Percentiles rank a stretch among this genome's conserved stretches.
These are phyloP conservation scores for Metarhizium sp. DNA, from an alignment of 2,329 filamentous ascomycete genomes.

Conservation along the genomic window DNA sequence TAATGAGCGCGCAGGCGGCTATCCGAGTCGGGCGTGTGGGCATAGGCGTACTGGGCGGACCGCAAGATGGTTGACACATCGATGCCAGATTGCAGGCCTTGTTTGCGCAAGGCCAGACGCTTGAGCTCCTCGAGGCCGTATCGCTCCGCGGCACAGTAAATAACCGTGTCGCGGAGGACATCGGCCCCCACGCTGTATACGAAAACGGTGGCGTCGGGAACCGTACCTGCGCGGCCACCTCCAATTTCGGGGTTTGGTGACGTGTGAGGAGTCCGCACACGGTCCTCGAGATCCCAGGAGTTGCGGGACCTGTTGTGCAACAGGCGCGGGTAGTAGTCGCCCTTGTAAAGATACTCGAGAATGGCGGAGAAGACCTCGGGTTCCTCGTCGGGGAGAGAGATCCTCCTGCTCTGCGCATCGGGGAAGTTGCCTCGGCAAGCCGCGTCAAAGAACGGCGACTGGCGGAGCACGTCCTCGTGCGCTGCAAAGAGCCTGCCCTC, in stretches of 20 bases:
- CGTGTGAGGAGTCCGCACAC: slow-evolving; percentile 30
- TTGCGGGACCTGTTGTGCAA: slow-evolving; percentile 77
- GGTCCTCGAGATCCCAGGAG: slow-evolving; percentile 83
- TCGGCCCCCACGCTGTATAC: slow-evolving; percentile 64
- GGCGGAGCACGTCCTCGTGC: slow-evolving; percentile 82
- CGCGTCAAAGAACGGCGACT: slow-evolving; percentile 75
- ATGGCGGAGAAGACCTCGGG: slow-evolving; percentile 88
- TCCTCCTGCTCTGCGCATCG: slow-evolving; percentile 68
- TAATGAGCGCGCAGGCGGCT: slow-evolving; percentile 92
- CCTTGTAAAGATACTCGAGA: slow-evolving; percentile 96
- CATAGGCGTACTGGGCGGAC: slow-evolving; percentile 90
- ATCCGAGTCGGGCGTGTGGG: slow-evolving; percentile 88
- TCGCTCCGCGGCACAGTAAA: slow-evolving; percentile 87
- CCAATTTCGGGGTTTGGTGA: slow-evolving; percentile 42
- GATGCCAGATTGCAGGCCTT: slow-evolving; percentile 86
- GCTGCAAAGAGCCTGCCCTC: slow-evolving; percentile 89
- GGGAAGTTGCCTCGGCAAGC: slow-evolving; percentile 64
- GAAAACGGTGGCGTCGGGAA: slow-evolving; percentile 51
- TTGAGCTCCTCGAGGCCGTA: slow-evolving; percentile 92
- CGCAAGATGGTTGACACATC: slow-evolving; percentile 86
- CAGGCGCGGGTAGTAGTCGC: slow-evolving; percentile 87
- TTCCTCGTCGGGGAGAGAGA: slow-evolving; percentile 66
- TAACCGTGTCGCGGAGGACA: slow-evolving; percentile 82
- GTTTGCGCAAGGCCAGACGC: slow-evolving; percentile 83
- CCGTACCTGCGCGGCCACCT: slow-evolving; percentile 35